Percentiles rank a stretch among this genome's conserved stretches.
phyloP scores from a whole-genome alignment of 1,284 basidiomycete species.

The Stygiomarasmius scandens region DNA sequence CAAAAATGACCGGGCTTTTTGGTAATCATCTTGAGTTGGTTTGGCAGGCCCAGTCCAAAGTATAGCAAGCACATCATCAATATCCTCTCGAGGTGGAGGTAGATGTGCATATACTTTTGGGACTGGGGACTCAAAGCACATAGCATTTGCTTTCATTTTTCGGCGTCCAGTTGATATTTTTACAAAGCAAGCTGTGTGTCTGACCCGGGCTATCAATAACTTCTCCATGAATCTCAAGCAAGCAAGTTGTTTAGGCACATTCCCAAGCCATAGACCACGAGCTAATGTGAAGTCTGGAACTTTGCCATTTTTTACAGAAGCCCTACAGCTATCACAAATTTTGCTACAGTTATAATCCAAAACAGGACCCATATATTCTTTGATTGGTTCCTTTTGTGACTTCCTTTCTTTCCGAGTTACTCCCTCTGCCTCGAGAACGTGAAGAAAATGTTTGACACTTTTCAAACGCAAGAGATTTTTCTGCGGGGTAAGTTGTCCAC shows the following conservation, averaged over 20 bases:
- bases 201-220: constrained; percentile 19
- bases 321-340: constrained; percentile 20
- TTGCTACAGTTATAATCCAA: constrained; percentile 17
- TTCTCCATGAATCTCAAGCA: constrained; percentile 27
- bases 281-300: constrained; percentile 32
- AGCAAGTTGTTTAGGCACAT: constrained; percentile 30
- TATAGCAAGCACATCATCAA: constrained; percentile 2
- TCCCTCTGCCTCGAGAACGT: constrained; percentile 5
- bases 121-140: constrained; percentile 18
- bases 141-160: constrained; percentile 28
- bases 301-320: constrained; percentile 18
- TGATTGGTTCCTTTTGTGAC: background rate
- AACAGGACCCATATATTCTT: constrained; percentile 15
- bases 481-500: constrained; percentile 23
- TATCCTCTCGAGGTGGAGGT: background rate
- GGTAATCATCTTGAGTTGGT: constrained; percentile 22
- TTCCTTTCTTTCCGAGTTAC: background rate
- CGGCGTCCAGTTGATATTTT: constrained; percentile 19
- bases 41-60: background rate
- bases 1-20: constrained; percentile 26
- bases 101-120: constrained; percentile 25
- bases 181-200: background rate
- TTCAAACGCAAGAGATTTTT: constrained; percentile 16
- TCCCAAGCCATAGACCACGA: constrained; percentile 41
- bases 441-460: constrained; percentile 17